phyloP scores from a whole-genome alignment of 139 green algal genomes.

The Mesotaenium endlicherianum region DNA sequence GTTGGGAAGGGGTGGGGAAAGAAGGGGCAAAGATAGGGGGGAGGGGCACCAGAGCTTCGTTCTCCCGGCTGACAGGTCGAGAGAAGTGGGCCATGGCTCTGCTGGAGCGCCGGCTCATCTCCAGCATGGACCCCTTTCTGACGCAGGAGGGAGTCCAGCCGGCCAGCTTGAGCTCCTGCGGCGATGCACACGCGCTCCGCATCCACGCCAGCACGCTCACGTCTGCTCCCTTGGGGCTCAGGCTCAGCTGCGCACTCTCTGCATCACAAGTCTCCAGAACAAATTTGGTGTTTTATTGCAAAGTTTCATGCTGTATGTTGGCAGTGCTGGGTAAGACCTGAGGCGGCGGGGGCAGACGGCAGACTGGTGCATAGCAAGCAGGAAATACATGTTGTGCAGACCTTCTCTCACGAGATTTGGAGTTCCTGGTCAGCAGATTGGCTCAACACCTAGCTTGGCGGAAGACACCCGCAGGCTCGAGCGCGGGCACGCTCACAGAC shows the following conservation, averaged over 20 bases:
- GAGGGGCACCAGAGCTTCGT: neutral
- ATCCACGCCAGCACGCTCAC: constrained; percentile 18
- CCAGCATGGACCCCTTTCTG: neutral
- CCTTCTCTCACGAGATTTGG: too few relatives aligned
- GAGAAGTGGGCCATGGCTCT: neutral
- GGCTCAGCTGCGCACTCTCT: constrained; percentile 13
- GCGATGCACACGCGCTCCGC: constrained; percentile 7
- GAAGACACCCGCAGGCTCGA: too few relatives aligned
- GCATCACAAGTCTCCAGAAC: too few relatives aligned
- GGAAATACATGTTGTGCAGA: neutral
- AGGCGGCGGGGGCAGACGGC: neutral
- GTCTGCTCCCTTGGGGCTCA: neutral
- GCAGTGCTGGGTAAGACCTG: neutral
- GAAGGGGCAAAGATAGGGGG: too few relatives aligned
- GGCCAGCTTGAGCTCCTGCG: neutral
- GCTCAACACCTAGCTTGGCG: too few relatives aligned
- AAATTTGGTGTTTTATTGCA: too few relatives aligned
- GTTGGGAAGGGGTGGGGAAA: too few relatives aligned
- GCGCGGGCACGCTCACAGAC: neutral
- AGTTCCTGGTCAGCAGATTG: too few relatives aligned
- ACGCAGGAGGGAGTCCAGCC: neutral
- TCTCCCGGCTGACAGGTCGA: neutral
- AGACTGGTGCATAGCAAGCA: neutral
- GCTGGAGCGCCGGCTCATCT: neutral
- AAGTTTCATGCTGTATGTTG: too few relatives aligned